These are phyloP conservation scores for Pyrenopolyporus hunteri DNA, from an alignment of 495 filamentous ascomycete genomes.

Conservation along the genomic window DNA sequence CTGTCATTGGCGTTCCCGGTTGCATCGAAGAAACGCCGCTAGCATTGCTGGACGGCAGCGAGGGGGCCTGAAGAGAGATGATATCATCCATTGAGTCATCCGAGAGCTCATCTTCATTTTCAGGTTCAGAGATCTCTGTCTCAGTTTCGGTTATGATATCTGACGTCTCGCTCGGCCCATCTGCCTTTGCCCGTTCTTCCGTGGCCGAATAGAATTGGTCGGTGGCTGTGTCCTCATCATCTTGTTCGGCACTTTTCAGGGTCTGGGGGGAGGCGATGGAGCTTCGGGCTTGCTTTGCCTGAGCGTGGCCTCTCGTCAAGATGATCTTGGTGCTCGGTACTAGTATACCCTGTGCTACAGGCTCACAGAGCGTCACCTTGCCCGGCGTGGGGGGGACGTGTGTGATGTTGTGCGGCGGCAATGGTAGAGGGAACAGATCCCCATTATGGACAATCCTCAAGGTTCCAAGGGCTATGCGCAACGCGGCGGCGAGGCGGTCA, in stretches of 20 bases:
- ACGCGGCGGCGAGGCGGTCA: conserved; percentile 73
- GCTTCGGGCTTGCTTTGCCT: conserved; percentile 49
- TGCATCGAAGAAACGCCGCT: conserved; percentile 75
- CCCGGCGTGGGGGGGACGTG: conserved; percentile 84
- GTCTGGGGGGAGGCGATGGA: conserved; percentile 40
- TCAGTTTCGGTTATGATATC: conserved; percentile 60
- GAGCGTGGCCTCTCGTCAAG: conserved; percentile 62
- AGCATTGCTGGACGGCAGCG: conserved; percentile 68
- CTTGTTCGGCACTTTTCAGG: conserved; percentile 68
- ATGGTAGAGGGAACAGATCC: conserved; percentile 80
- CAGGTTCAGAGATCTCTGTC: conserved; percentile 64
- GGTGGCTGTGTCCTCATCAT: conserved; percentile 79
- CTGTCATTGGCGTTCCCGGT: conserved; percentile 73
- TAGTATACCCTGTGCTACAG: conserved; percentile 83
- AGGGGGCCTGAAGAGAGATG: conserved; percentile 82
- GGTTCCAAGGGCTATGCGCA: conserved; percentile 72
- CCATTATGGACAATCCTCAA: conserved; percentile 80
- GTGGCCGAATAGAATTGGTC: conserved; percentile 89
- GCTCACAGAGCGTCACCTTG: conserved; percentile 76
- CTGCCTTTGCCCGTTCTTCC: conserved; percentile 67
- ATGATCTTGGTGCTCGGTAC: conserved; percentile 71
- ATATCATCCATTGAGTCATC: conserved; percentile 81
- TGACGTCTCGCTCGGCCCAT: conserved; percentile 48
- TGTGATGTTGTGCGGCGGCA: conserved; percentile 87
- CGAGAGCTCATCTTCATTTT: conserved; percentile 69